Evolutionary conservation across 768 basidiomycete genomes (phyloP), one percentile per base, ranked within the genome.

Genomic region (Strobilomyces dryophilus): DNA sequence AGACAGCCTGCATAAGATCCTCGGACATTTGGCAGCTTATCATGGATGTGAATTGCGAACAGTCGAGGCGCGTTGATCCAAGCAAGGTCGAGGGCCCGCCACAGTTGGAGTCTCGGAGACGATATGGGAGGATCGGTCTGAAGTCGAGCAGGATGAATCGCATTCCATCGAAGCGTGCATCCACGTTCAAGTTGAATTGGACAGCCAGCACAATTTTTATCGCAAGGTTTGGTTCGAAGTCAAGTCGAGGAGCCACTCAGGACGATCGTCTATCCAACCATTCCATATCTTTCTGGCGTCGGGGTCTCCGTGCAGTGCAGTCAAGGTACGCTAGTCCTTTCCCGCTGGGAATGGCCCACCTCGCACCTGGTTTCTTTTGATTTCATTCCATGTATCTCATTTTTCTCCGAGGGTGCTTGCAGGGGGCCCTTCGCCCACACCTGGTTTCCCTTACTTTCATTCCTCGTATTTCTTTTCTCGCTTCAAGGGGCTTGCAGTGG

Each of bases 1-100:
- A 21, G n/a, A 35, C 24, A 60, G 53, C 58, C 53, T 37, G 46
- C 42, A 49, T 18, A 24, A 45, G 50, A 52, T 15, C 11, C 27
- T 5, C 32, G 46, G 40, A 42, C 52, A 21, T 51, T 48, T 0
- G 41, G 31, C 29, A 36, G 31, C 15, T 45, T 52, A 32, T 8
- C 10, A 8, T 41, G 21, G 32, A 31, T 42, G 36, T 11, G 12
- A 6, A 27, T 18, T 14, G 27, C 10, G 35, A 8, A 37, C 45
- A 35, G 15, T 43, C 20, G 44, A 26, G 35, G 36, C 8, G 29
- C 11, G 26, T 27, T 27, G 27, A 27, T n/a, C n/a, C n/a, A 39
- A 44, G 24, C 17, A 18, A 24, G 49, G 31, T 47, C 7, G 31
- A 52, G 24, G n/a, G 51, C 37, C 14, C 47, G n/a, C 11, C 3